Evolutionary conservation across 2,329 filamentous ascomycete species (phyloP).

Genomic region (Elsinoe fawcettii): DNA sequence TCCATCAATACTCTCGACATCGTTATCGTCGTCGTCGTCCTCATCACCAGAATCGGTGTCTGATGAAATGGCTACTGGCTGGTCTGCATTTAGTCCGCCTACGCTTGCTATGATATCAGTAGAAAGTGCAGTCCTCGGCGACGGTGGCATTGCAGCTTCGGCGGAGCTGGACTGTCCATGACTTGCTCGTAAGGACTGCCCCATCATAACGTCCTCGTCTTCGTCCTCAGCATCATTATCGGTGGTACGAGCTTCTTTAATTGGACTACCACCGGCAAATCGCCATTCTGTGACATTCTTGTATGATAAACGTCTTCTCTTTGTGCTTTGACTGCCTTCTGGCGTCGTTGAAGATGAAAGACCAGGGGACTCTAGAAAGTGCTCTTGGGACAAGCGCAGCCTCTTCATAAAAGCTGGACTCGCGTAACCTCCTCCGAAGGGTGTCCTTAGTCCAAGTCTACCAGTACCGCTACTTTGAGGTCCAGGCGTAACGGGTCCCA

Average conservation of each 20-base stretch:
- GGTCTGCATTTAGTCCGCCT: not conserved
- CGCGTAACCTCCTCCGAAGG: constrained; percentile 48
- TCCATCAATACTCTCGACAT: not conserved
- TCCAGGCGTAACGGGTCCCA: constrained; percentile 18
- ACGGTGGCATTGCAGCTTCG: not conserved
- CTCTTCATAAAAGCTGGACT: constrained; percentile 77
- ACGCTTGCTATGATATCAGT: not conserved
- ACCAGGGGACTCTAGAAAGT: constrained; percentile 54
- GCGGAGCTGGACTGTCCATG: not conserved
- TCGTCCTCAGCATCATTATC: constrained; percentile 10
- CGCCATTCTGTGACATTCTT: constrained; percentile 64
- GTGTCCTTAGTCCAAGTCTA: constrained; percentile 13
- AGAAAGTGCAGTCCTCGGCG: not conserved
- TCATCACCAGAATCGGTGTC: not conserved
- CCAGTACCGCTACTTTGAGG: constrained; percentile 17
- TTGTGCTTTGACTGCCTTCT: constrained; percentile 53
- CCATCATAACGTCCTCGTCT: constrained; percentile 14
- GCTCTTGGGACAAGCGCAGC: constrained; percentile 60
- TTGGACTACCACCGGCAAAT: constrained; percentile 64
- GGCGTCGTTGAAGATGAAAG: constrained; percentile 61
- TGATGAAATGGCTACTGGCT: not conserved
- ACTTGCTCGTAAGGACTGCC: not conserved
- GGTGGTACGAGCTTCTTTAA: constrained; percentile 43
- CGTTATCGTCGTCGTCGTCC: not conserved
- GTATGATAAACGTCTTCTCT: constrained; percentile 62